A percentile compares a stretch with the other conserved stretches of the same genome.
Evolutionary conservation across 2,329 filamentous ascomycete species (phyloP).

Genomic region (Cyclaneusma minus): DNA sequence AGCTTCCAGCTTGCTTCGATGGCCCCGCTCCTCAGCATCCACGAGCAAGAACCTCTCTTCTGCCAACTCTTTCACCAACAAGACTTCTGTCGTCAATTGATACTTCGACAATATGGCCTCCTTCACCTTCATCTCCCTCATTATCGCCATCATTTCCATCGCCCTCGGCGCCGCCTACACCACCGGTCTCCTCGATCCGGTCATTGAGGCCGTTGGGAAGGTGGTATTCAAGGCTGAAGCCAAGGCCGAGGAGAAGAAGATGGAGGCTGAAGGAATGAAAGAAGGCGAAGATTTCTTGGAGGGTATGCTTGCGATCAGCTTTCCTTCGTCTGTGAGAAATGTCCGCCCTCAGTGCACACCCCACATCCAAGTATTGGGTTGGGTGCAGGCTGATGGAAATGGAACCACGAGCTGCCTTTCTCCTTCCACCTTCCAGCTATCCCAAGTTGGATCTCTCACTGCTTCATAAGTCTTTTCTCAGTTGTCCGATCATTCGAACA

Average conservation of each 20-base stretch:
- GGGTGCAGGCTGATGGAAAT: too few species aligned
- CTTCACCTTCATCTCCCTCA: constrained; percentile 12
- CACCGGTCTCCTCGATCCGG: constrained; percentile 22
- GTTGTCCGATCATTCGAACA: too few species aligned
- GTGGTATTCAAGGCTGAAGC: constrained; percentile 25
- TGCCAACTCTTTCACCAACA: too few species aligned
- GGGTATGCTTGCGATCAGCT: constrained; percentile 12
- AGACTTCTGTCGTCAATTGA: constrained; percentile 4
- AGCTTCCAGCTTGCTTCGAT: too few species aligned
- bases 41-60: too few species aligned
- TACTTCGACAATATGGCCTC: constrained; percentile 6
- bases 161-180: constrained; percentile 21
- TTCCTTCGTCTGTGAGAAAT: not conserved
- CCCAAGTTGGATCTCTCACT: too few species aligned
- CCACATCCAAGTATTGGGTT: not conserved
- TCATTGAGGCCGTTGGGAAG: constrained; percentile 22
- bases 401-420: too few species aligned
- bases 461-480: too few species aligned
- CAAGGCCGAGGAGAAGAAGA: constrained; percentile 23
- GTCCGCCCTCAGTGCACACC: too few species aligned
- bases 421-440: too few species aligned
- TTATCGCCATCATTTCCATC: constrained; percentile 17
- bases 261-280: constrained; percentile 22
- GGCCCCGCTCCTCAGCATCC: too few species aligned
- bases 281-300: constrained; percentile 23